phyloP scores from a whole-genome alignment of 2,329 filamentous ascomycete genomes.

The Ophiostoma piceae region DNA sequence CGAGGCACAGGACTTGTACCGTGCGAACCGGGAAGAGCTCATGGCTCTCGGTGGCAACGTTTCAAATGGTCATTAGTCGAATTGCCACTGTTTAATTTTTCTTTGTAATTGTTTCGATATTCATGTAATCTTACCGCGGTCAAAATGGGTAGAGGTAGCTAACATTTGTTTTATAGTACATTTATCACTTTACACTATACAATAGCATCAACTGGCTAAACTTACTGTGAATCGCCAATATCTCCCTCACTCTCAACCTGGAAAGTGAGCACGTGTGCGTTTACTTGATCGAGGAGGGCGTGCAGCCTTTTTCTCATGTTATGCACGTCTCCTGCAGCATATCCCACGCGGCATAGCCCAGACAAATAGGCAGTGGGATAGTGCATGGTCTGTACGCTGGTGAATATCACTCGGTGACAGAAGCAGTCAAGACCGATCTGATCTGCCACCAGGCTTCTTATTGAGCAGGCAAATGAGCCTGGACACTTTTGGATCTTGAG shows the following conservation, averaged over 20 bases:
- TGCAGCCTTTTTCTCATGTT: conserved; percentile 2
- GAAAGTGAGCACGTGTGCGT: conserved; percentile 24
- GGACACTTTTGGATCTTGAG: not conserved
- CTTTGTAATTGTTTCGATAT: not conserved
- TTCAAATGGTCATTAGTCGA: conserved; percentile 7
- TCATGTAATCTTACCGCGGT: not conserved
- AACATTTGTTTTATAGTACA: not conserved
- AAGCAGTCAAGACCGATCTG: conserved; percentile 19
- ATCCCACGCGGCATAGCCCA: conserved; percentile 6
- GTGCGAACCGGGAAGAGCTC: conserved; percentile 71
- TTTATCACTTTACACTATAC: not conserved
- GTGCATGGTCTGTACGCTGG: not conserved
- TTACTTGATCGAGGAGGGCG: conserved; percentile 16
- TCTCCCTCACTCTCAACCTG: not conserved
- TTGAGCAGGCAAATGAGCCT: not conserved
- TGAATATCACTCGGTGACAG: conserved; percentile 17
- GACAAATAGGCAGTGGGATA: not conserved
- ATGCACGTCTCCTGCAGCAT: conserved; percentile 13
- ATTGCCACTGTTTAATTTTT: not conserved
- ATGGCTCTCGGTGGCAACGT: conserved; percentile 45
- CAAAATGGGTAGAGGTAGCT: conserved; percentile 2
- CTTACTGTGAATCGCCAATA: not conserved
- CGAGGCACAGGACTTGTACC: conserved; percentile 84
- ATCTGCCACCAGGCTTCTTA: conserved; percentile 13
- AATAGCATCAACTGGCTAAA: too few relatives aligned